Base-by-base conservation (phyloP, 2,329 filamentous ascomycete genomes). In the Sporothrix luriei region DNA sequence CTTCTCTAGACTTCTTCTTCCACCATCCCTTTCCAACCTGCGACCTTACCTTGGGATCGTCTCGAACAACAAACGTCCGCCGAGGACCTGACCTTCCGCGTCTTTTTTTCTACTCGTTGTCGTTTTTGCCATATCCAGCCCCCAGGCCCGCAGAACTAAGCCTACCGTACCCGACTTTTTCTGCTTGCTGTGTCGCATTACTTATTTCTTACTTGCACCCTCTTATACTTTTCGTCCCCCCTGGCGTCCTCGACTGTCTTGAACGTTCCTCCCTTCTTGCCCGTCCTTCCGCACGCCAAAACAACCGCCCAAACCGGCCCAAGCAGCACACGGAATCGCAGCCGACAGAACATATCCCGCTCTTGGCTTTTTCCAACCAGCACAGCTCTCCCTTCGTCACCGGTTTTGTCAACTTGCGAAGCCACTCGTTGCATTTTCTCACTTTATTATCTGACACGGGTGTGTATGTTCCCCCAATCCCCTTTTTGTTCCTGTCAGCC, bases 101-200 rank as follows among this genome's bases (percentile, higher is more conserved):
- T 61, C 38, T 69, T 68, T 69, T 68, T 68, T 69, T 69, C 61
- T 43, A 69, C 57, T 48, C 68, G 26, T 59, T 21, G 57, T 61
- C 5, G 14, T 62, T 62, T 62, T 62, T 46, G 38, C 38, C 38
- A 46, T 46, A 62, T 62, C 55, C 57, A 61, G 43, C 38, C 57
- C 38, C 38, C 57, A 21, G 5, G 46, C 38, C 66, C 66, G 55
- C 40, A 68, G 46, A 29, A 68, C 38, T 43, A 49, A 62, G 55
- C 55, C 55, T 26, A 19, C 46, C 26, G 52, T 57, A 24, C 33
- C 29, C 67, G 68, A 48, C 57, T 68, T 51, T 51, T 68, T 68
- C 38, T 55, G 40, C 43, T 29, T 33, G 33, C 51, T 54, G 16
- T 61, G 16, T 57, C 65, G 38, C 55, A 24, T 68, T 52, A 54